Evolutionary conservation across 306 rosid genomes (phyloP).

Genomic region (Corylus avellana): DNA sequence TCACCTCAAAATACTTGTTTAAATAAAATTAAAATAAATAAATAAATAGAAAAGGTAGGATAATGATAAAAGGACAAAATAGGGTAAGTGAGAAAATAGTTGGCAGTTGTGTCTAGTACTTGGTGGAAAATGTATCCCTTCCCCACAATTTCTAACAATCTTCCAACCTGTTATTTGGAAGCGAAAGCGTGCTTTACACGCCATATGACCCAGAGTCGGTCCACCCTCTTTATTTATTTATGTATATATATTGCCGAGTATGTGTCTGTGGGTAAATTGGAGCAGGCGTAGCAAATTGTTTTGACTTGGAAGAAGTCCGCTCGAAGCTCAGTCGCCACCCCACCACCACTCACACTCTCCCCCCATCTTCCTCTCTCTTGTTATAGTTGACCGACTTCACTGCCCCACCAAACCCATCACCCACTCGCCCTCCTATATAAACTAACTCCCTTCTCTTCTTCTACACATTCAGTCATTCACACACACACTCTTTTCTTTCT

Average conservation of each 20-base stretch:
- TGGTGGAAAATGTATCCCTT: too few species aligned
- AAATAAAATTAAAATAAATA: too few species aligned
- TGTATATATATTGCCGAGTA: not conserved
- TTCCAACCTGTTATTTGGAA: too few species aligned
- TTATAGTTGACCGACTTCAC: conserved; percentile 84
- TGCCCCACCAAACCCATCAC: conserved; percentile 27
- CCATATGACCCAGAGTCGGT: not conserved
- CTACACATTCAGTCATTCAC: not conserved
- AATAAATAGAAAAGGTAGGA: too few species aligned
- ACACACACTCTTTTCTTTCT: not conserved
- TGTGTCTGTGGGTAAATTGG: not conserved
- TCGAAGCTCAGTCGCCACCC: conserved; percentile 24
- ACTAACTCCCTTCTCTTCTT: not conserved
- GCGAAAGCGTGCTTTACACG: conserved; percentile 12
- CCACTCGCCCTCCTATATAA: not conserved
- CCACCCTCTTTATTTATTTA: not conserved
- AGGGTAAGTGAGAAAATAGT: too few species aligned
- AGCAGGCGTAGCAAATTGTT: conserved; percentile 38
- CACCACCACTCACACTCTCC: conserved; percentile 22
- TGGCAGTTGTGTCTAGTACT: too few species aligned
- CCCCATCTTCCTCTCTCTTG: not conserved
- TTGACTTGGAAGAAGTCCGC: conserved; percentile 69
- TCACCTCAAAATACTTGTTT: too few species aligned
- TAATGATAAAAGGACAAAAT: too few species aligned
- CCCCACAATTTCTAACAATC: too few species aligned